These are phyloP conservation scores for Epithele typhae DNA, from an alignment of 768 basidiomycete species.

Conservation along the genomic window DNA sequence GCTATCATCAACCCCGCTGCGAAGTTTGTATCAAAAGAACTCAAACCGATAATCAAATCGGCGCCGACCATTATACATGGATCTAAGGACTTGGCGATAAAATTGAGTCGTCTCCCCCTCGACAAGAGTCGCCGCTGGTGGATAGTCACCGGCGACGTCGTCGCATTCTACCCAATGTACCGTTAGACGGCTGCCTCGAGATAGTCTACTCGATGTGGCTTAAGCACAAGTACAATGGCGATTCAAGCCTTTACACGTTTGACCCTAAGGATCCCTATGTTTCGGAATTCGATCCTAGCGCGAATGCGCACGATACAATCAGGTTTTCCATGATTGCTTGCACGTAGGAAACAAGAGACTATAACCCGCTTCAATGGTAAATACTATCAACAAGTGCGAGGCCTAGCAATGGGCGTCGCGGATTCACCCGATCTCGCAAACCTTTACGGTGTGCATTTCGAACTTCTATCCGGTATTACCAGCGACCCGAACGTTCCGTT, in stretches of 20 bases:
- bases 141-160: conserved; percentile 31
- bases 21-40: conserved; percentile 28
- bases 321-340: conserved; percentile 15
- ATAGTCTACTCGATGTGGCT: conserved; percentile 20
- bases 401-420: conserved; percentile 18
- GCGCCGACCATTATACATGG: conserved; percentile 27
- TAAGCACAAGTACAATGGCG: conserved; percentile 2
- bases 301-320: not conserved
- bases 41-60: conserved; percentile 28
- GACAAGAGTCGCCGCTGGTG: conserved; percentile 8
- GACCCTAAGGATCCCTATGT: too few species aligned
- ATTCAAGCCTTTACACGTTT: not conserved
- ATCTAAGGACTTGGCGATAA: conserved; percentile 30
- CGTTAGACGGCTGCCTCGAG: conserved; percentile 15
- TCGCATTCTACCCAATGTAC: conserved; percentile 30
- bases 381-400: conserved; percentile 20
- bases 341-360: conserved; percentile 17
- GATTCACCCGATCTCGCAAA: conserved; percentile 29
- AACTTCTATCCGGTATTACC: conserved; percentile 6
- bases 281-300: too few species aligned
- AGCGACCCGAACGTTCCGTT: conserved; percentile 16
- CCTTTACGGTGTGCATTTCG: conserved; percentile 24
- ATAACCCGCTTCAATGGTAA: conserved; percentile 19
- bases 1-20: conserved; percentile 26
- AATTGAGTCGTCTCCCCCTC: conserved; percentile 24